These are phyloP conservation scores for Cyclotella baltica DNA, from an alignment of 108 stramenopile species.

Conservation along the genomic window DNA sequence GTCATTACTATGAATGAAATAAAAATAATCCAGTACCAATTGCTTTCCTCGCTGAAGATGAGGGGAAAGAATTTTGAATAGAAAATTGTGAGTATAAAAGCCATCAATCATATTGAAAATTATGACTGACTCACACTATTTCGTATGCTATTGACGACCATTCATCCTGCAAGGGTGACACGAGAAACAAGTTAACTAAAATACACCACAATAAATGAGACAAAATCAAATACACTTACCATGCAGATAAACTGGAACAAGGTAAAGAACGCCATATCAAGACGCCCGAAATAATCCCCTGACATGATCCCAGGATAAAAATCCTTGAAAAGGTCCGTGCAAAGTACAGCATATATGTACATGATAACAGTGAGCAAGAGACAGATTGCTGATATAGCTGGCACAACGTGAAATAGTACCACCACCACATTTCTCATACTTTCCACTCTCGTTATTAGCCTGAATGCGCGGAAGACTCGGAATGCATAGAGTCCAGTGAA, in stretches of 20 bases:
- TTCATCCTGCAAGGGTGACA: conserved; percentile 26
- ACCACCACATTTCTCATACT: conserved; percentile 37
- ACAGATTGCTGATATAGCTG: conserved; percentile 39
- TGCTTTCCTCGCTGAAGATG: conserved; percentile 19
- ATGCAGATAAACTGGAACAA: conserved; percentile 62
- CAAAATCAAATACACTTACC: conserved; percentile 22
- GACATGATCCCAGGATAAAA: conserved; percentile 33
- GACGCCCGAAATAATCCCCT: conserved; percentile 62
- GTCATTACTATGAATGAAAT: conserved; percentile 41
- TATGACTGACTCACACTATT: conserved; percentile 19
- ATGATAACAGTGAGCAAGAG: conserved; percentile 43
- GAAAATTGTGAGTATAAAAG: background rate
- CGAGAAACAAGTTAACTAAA: background rate
- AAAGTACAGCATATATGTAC: conserved; percentile 58
- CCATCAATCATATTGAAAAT: background rate
- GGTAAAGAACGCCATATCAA: conserved; percentile 61
- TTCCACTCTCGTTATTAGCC: conserved; percentile 45
- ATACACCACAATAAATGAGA: background rate
- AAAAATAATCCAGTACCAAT: conserved; percentile 48
- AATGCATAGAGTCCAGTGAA: conserved; percentile 41
- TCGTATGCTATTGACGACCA: conserved; percentile 55
- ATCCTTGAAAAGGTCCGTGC: conserved; percentile 50
- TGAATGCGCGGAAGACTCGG: conserved; percentile 55
- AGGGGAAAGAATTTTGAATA: too few species aligned
- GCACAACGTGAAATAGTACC: conserved; percentile 41